Base-by-base conservation (phyloP, 345 rosid species). In the Murraya paniculata region DNA sequence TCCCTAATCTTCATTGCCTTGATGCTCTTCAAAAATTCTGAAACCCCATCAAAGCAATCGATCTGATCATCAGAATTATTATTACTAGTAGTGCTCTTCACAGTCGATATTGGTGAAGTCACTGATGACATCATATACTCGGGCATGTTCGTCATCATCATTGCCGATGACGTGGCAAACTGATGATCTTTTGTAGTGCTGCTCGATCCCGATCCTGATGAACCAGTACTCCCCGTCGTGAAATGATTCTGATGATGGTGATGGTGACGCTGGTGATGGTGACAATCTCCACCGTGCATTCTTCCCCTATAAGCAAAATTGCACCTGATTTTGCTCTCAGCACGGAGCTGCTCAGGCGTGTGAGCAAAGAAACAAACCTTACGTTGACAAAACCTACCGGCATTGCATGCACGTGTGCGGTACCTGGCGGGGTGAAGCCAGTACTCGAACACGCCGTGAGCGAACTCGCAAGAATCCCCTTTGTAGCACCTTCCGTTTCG, bases 281-380 rank as follows among this genome's bases (percentile, higher is more conserved):
- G 57, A 68, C 53, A 18, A 68, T 72, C 69, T 36, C 72, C 74
- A 7, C 74, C 68, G 33, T 22, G 53, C 74, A 60, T 64, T 72
- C 76, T 19, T 2, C 81, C 14, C 81, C 80, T 82, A 50, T 58
- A 80, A 3, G 79, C 77, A 2, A 68, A 79, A 25, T 80, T 77
- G 60, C 86, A 84, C 64, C 78, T 80, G 76, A 16, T 38, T 41
- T 69, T 80, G 64, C 41, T 7, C 77, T 82, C 80, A 3, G 81
- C 66, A 55, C 97, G 84, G 5, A 92, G 93, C 88, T 94, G 88
- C 72, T 90, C 91, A 0, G 92, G 88, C 57, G 94, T 82, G 76
- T 94, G 98, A 10, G 98, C 97, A 0, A 94, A 94, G 84, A 94
- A 94, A 79, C 97, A 92, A 7, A 94, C 97, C 82, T 84, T 87